phyloP scores from a whole-genome alignment of 2,329 filamentous ascomycete genomes.

The Cercospora sesami region DNA sequence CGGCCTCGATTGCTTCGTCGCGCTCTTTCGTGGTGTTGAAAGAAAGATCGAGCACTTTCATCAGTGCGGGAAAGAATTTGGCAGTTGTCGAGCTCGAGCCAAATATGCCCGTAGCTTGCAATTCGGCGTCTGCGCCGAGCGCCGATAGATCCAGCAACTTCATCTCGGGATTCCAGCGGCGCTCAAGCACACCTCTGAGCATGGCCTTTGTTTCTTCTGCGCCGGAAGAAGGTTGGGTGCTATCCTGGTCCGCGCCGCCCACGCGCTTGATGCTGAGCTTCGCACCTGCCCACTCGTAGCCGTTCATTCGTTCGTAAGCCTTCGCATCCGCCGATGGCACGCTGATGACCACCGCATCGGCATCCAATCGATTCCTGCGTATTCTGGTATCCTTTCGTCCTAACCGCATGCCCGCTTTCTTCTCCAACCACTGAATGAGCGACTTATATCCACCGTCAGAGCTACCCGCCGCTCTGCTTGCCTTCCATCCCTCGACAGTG shows the following conservation, averaged over 20 bases:
- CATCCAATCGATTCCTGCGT: slow-evolving; percentile 42
- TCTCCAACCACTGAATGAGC: slow-evolving; percentile 45
- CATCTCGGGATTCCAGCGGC: slow-evolving; percentile 67
- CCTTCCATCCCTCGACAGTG: slow-evolving; percentile 45
- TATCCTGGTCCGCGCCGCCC: slow-evolving; percentile 24
- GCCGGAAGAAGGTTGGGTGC: slow-evolving; percentile 34
- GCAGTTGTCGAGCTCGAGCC: slow-evolving; percentile 67
- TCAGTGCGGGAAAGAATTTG: slow-evolving; percentile 90
- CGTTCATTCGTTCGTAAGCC: slow-evolving; percentile 43
- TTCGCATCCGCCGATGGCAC: slow-evolving; percentile 41
- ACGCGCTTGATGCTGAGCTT: slow-evolving; percentile 42
- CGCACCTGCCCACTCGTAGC: slow-evolving; percentile 43
- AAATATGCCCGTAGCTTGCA: slow-evolving; percentile 75
- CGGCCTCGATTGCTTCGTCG: slow-evolving; percentile 74
- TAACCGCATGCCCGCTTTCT: slow-evolving; percentile 40
- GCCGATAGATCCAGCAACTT: slow-evolving; percentile 84
- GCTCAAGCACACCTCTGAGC: slow-evolving; percentile 68
- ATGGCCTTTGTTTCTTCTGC: slow-evolving; percentile 61
- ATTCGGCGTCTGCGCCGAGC: slow-evolving; percentile 69
- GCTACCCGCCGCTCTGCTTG: slow-evolving; percentile 40
- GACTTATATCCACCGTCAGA: slow-evolving; percentile 40
- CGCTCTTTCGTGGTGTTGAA: slow-evolving; percentile 74
- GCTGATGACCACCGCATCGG: slow-evolving; percentile 39
- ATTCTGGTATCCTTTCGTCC: slow-evolving; percentile 39
- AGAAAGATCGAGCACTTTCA: slow-evolving; percentile 77